Base-by-base conservation (phyloP, 495 filamentous ascomycete species). In the Tetracladium marchalianum region DNA sequence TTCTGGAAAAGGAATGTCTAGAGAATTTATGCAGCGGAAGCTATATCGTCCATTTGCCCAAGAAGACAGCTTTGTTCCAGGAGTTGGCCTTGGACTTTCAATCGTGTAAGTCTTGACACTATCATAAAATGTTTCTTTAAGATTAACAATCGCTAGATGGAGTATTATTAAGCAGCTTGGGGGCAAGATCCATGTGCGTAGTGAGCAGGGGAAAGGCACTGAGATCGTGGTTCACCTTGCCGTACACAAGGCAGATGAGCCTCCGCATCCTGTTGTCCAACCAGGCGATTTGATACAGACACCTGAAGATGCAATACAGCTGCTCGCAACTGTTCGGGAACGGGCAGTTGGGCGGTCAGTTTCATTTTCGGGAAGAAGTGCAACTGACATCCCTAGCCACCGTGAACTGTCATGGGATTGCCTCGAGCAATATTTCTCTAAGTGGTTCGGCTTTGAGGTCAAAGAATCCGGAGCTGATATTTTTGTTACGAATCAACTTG, bases 21-120 rank as follows among this genome's bases (percentile, higher is more conserved):
- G 71, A 5, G 79, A 83, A 10, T 90, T 78, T 53, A 62, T 88
- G 13, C 69, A 73, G 18, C 68, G 80, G 22, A 67, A 72, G 15
- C 61, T 86, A 0, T 90, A 81, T 57, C 74, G 71, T 9, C 80
- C 84, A 0, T 90, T 89, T 48, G 64, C 76, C 0, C 84, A 90
- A 47, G 84, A 88, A 55, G 72, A 84, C 51, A 62, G 66, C 2
- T 69, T 84, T 13, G 69, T 75, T 0, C 70, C 77, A 8, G 85
- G 85, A 6, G 77, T 81, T 3, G 85, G 85, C 0, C 67, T 86
- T 0, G 83, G 82, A 0, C 67, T 88, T 19, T 76, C 73, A 31
- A 78, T 88, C 39, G 78, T 85, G 5, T 72, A 72, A 52, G 48
- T 38, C 5, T 5, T 11, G 7, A 33, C 41, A 27, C 16, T n/a